A percentile compares a stretch with the other conserved stretches of the same genome.
Evolutionary conservation across 768 basidiomycete genomes (phyloP).

Genomic region (Gloeophyllum trabeum): DNA sequence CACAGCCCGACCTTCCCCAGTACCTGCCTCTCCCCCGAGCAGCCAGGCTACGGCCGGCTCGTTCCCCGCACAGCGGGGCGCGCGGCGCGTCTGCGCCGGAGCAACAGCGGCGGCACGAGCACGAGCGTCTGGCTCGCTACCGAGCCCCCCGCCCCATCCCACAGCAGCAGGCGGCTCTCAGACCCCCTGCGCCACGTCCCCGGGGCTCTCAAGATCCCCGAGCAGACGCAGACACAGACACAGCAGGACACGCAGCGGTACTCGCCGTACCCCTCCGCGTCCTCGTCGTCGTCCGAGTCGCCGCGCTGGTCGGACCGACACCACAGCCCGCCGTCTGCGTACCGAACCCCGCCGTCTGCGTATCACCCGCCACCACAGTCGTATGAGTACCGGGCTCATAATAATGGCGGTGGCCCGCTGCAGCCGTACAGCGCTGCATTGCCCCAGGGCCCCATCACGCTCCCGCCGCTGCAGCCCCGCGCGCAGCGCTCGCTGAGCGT

Average conservation of each 20-base stretch:
- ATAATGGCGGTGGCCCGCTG: too few species aligned
- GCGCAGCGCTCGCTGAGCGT: constrained; percentile 7
- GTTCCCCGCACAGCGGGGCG: constrained; percentile 28
- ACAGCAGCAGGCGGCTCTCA: background rate
- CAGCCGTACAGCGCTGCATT: background rate
- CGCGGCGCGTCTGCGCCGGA: constrained; percentile 15
- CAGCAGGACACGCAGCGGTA: constrained; percentile 22
- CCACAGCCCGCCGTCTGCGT: constrained; percentile 17
- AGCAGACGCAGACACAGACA: background rate
- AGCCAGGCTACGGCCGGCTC: constrained; percentile 80
- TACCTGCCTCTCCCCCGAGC: constrained; percentile 77
- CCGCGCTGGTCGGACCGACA: constrained; percentile 12
- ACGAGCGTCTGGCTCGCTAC: background rate
- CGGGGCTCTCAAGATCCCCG: background rate
- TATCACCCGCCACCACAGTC: too few species aligned
- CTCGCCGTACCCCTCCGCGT: constrained; percentile 32
- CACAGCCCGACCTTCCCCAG: constrained; percentile 72
- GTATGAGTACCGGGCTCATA: too few species aligned
- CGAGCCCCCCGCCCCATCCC: background rate
- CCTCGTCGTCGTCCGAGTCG: constrained; percentile 11
- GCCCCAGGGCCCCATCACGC: constrained; percentile 15
- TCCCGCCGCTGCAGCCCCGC: constrained; percentile 31
- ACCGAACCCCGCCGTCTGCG: background rate
- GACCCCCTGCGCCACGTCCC: background rate
- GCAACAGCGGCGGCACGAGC: constrained; percentile 2